Evolutionary conservation across 2,329 filamentous ascomycete species (phyloP), one percentile per base, ranked within the genome.

Genomic region (Hypocreales sp.): DNA sequence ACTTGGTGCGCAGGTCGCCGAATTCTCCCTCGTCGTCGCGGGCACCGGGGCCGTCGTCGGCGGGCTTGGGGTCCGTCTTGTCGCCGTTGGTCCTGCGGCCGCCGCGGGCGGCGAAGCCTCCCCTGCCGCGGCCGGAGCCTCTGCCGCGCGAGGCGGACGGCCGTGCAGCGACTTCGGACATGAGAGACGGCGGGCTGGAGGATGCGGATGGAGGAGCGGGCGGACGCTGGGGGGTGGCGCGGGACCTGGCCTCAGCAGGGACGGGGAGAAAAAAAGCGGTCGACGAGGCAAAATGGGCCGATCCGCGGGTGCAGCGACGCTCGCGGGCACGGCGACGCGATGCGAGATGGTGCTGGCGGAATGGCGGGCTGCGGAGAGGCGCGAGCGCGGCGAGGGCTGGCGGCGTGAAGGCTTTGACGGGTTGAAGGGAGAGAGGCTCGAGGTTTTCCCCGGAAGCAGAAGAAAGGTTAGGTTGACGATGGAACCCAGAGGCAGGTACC

Each of bases 121-220:
- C 76, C 61, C 79, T 70, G 50, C 83, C 84, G 56, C 87, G 79
- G 58, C 76, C 70, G 55, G 83, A 79, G 63, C 82, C 83, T 72
- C 90, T 79, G 61, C 87, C 86, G 62, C 87, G 82, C 65, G 74
- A 58, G 60, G 81, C 74, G 56, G 75, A 69, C 53, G 79, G 70
- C 69, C 86, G 73, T 60, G 79, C 71, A 67, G 84, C 79, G 63
- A 81, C 72, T 72, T 95, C 87, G 70, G 90, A 92, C 90, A 95
- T 95, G 62, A 55, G 59, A 47, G 53, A 46, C 50, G 47, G 42
- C 45, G 41, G 50, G 56, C 47, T 47, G 15, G 25, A 26, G 7
- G 10, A 14, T 29, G 31, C 37, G 40, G 37, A n/a, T n/a, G n/a
- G n/a, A n/a, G 41, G 40, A 23, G 34, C 24, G 35, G 26, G 27